Conservation (phyloP, 768 basidiomycete genomes). For the Amanita subjunquillea region DNA sequence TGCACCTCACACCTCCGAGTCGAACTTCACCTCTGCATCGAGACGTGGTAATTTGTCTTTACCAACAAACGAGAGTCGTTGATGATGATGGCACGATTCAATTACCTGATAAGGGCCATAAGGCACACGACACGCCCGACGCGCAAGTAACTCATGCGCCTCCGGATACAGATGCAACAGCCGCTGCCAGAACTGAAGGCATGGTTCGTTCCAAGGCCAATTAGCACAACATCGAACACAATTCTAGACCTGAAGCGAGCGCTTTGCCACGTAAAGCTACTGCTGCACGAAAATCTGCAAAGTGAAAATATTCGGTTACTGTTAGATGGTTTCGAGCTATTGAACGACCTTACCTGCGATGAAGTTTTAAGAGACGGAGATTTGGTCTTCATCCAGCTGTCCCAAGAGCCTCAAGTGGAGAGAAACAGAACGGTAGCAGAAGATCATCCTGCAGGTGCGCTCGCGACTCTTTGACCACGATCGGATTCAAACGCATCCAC, state of each 20-base stretch:
- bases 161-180: conserved; percentile 35
- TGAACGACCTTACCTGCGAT: conserved; percentile 26
- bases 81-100: too few relatives aligned
- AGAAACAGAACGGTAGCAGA: conserved; percentile 3
- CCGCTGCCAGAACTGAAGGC: conserved; percentile 41
- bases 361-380: conserved; percentile 39
- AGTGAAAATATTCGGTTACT: conserved; percentile 18
- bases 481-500: neutral
- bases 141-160: conserved; percentile 25
- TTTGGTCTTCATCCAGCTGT: conserved; percentile 25
- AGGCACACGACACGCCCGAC: too few relatives aligned
- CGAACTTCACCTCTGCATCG: too few relatives aligned
- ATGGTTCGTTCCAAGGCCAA: conserved; percentile 36
- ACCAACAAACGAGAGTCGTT: too few relatives aligned
- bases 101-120: too few relatives aligned
- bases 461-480: neutral
- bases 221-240: conserved; percentile 12
- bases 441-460: neutral
- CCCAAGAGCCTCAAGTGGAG: conserved; percentile 1
- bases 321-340: conserved; percentile 38
- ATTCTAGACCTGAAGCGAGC: conserved; percentile 28
- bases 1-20: too few relatives aligned
- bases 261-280: conserved; percentile 23
- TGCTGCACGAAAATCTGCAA: conserved; percentile 16
- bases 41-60: too few relatives aligned